These are phyloP conservation scores for Sambucus nigra DNA, from an alignment of 129 eudicot genomes.

Conservation along the genomic window DNA sequence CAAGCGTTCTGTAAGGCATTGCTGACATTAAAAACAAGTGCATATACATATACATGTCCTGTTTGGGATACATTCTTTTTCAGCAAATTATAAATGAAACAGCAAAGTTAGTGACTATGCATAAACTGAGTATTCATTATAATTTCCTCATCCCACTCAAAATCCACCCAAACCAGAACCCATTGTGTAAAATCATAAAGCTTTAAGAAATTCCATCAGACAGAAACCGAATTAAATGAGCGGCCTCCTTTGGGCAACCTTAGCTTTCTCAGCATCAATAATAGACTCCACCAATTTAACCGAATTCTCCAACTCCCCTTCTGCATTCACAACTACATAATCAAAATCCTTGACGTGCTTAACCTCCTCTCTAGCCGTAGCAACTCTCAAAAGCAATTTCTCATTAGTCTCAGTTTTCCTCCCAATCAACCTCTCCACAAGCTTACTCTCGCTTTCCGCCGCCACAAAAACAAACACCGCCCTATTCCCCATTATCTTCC, in stretches of 20 bases:
- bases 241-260: conserved; percentile 39
- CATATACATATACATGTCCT: too few species aligned
- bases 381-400: conserved; percentile 71
- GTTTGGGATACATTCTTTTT: too few species aligned
- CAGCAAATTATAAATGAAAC: too few species aligned
- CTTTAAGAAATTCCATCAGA: too few species aligned
- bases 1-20: too few species aligned
- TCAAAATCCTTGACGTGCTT: conserved; percentile 65
- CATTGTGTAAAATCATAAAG: too few species aligned
- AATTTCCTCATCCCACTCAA: not conserved
- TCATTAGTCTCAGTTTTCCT: conserved; percentile 79
- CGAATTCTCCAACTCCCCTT: conserved; percentile 66
- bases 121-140: too few species aligned
- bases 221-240: too few species aligned
- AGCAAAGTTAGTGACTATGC: too few species aligned
- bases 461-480: conserved; percentile 66
- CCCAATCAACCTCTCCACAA: conserved; percentile 69
- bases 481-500: conserved; percentile 56
- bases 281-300: conserved; percentile 67
- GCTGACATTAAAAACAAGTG: too few species aligned
- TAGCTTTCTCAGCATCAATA: conserved; percentile 91
- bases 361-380: conserved; percentile 64
- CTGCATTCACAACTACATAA: conserved; percentile 82
- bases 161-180: conserved; percentile 6
- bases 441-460: conserved; percentile 72